Conservation (phyloP, 2,329 filamentous ascomycete genomes). For the Trichoderma pleuroti region DNA sequence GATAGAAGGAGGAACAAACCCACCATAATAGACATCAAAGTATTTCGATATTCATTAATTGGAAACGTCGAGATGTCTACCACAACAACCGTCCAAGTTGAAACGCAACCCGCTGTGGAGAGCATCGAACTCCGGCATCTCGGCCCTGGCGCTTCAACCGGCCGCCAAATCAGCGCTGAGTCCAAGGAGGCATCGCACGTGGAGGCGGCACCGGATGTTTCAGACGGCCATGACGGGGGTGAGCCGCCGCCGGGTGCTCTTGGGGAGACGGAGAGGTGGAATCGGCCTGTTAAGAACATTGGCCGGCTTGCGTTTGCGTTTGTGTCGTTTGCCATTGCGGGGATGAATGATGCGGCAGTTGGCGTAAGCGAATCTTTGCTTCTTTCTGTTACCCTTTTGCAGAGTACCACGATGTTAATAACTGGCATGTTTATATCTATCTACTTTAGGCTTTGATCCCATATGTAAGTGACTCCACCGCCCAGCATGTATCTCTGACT, state of each 20-base stretch:
- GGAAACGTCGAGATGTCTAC: neutral
- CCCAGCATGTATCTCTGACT: neutral
- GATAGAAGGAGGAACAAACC: neutral
- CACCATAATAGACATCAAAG: neutral
- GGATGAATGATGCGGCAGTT: slow-evolving; percentile 60
- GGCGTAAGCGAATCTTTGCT: slow-evolving; percentile 42
- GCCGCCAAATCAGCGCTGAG: neutral
- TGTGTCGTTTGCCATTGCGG: slow-evolving; percentile 57
- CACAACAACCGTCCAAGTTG: neutral
- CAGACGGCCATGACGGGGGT: neutral
- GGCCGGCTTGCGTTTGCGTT: slow-evolving; percentile 44
- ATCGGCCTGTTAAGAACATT: slow-evolving; percentile 34
- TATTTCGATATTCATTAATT: neutral
- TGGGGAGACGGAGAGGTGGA: slow-evolving; percentile 34
- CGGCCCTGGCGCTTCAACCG: neutral
- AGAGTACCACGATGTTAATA: neutral
- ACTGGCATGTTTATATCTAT: neutral
- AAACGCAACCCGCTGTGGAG: neutral
- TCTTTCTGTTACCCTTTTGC: neutral
- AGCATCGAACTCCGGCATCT: slow-evolving; percentile 19
- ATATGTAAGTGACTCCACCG: slow-evolving; percentile 31
- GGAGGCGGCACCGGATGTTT: neutral
- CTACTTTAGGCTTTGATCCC: slow-evolving; percentile 35
- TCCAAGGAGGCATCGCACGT: neutral
- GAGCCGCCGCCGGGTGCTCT: slow-evolving; percentile 29